These are phyloP conservation scores for Besnoitia besnoiti DNA, from an alignment of 169 alveolate species.

Conservation along the genomic window DNA sequence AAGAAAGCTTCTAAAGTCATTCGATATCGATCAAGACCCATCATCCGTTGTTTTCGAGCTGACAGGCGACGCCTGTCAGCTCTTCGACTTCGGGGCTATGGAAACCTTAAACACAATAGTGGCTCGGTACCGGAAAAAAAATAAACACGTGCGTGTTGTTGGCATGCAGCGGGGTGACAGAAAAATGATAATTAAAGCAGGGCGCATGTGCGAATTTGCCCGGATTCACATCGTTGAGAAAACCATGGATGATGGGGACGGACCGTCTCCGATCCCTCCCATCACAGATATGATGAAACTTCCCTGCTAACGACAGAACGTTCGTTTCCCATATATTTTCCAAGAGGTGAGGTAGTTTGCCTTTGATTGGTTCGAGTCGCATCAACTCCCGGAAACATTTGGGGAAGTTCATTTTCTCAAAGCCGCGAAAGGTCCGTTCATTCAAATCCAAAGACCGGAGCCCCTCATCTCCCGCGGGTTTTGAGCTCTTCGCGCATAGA, in stretches of 20 bases:
- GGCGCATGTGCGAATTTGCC: constrained; percentile 26
- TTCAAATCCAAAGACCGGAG: too few relatives aligned
- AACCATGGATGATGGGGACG: not conserved
- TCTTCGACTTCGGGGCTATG: constrained; percentile 42
- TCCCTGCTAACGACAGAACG: not conserved
- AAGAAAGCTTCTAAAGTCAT: not conserved
- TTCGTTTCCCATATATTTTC: too few relatives aligned
- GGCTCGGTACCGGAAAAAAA: not conserved
- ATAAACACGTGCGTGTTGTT: constrained; percentile 12
- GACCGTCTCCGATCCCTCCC: not conserved
- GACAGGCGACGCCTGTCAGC: constrained; percentile 14
- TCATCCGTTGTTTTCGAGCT: constrained; percentile 13
- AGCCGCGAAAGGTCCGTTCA: too few relatives aligned
- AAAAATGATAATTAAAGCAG: constrained; percentile 25
- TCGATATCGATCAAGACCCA: constrained; percentile 23
- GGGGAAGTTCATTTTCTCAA: too few relatives aligned
- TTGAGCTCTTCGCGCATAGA: too few relatives aligned
- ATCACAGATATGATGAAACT: constrained; percentile 36
- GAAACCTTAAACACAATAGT: constrained; percentile 9
- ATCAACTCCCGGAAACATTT: too few relatives aligned
- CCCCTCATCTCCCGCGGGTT: too few relatives aligned
- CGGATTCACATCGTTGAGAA: not conserved
- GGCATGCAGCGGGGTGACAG: constrained; percentile 38
- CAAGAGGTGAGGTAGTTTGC: too few relatives aligned
- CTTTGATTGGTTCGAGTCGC: too few relatives aligned